phyloP scores from a whole-genome alignment of 345 rosid species.

The Corchorus olitorius region DNA sequence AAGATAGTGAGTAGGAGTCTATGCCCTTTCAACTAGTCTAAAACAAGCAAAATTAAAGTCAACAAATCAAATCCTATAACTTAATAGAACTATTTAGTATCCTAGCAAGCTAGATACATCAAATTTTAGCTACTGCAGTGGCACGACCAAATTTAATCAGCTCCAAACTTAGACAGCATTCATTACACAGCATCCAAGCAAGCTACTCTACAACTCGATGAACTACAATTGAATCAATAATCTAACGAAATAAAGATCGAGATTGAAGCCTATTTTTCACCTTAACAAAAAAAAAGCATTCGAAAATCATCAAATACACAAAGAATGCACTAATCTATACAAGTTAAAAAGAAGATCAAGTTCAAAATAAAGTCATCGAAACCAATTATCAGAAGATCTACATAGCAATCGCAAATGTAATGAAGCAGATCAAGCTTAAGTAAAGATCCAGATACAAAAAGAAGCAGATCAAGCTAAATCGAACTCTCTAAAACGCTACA shows the following conservation, averaged over 20 bases:
- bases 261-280: background rate
- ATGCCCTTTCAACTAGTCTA: background rate
- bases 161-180: background rate
- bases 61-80: background rate
- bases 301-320: background rate
- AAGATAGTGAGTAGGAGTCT: background rate
- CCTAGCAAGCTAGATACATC: background rate
- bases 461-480: background rate
- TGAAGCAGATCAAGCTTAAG: background rate
- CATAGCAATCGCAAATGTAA: slow-evolving; percentile 3
- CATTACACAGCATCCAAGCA: background rate
- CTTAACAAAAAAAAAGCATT: background rate
- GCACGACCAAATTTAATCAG: background rate
- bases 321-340: background rate
- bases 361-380: background rate
- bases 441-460: slow-evolving; percentile 1
- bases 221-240: background rate
- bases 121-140: background rate
- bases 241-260: background rate
- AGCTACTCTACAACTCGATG: background rate
- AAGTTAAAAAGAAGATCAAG: background rate
- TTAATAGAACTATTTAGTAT: background rate
- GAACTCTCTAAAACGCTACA: background rate
- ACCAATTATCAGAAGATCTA: background rate
- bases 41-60: slow-evolving; percentile 1